Evolutionary conservation across 305 asterid species (phyloP), one percentile per base, ranked within the genome.

Genomic region (Lippia alba): DNA sequence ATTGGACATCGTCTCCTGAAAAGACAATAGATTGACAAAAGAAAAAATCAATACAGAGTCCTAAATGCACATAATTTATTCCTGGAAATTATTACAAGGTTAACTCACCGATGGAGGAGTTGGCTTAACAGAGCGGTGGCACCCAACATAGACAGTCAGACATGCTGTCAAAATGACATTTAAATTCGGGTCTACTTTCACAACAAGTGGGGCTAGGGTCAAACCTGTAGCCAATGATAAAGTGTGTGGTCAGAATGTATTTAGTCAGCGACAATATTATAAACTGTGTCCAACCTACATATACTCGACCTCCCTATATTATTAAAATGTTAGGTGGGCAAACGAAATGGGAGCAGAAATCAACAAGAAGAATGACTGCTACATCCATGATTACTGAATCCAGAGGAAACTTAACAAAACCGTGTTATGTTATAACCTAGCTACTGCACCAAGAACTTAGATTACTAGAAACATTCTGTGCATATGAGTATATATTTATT

Each of bases 1-100:
- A 7, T 82, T 91, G 71, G 97, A 94, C 97, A 94, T 91, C 8
- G 97, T 86, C 83, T 94, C 99, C 99, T 94, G 82, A 75, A 84
- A 79, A 62, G 57, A n/a, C 4, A 67, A 66, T 49, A 57, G 40
- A 55, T 80, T 39, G 56, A 53, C 59, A 68, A 51, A 69, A 74
- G 41, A 17, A 68, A 70, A n/a, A 34, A 46, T 61, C 51, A 68
- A 67, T 53, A 60, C 0, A 46, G 63, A 44, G 16, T 30, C 71
- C 33, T 4, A 45, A 18, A 12, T 46, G 12, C 50, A 40, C 54
- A 34, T 55, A 18, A 30, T 19, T 51, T 61, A 36, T 67, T 56
- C 32, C 49, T 56, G 56, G 65, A 44, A 44, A 56, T 18, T 12
- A 60, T 20, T 39, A 8, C n/a, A 39, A 6, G 57, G 12, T 62